Percentiles rank a stretch among this genome's conserved stretches.
phyloP scores from a whole-genome alignment of 2,329 filamentous ascomycete species.

The Penicillium sp. region DNA sequence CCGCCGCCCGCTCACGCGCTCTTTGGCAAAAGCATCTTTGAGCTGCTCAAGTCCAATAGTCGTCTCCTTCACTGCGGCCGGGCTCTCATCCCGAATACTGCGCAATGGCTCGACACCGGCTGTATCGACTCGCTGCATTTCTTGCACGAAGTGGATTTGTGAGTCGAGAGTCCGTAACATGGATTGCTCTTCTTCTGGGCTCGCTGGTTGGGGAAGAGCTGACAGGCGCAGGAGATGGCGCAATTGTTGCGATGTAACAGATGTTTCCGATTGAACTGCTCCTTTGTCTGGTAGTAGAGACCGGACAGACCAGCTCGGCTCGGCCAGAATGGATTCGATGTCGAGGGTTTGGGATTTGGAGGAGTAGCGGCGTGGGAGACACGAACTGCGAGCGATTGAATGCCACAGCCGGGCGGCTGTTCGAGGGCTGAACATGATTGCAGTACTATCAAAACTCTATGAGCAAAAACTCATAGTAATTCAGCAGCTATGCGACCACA shows the following conservation, averaged over 20 bases:
- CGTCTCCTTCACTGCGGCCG: conserved; percentile 40
- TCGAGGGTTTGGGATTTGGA: conserved; percentile 26
- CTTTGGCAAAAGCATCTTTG: conserved; percentile 40
- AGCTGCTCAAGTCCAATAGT: conserved; percentile 43
- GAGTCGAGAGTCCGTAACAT: conserved; percentile 76
- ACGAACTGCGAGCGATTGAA: conserved; percentile 11
- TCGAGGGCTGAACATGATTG: conserved; percentile 18
- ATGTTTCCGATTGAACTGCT: conserved; percentile 28
- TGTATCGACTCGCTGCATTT: conserved; percentile 79
- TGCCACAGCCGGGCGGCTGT: conserved; percentile 17
- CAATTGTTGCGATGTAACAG: conserved; percentile 67
- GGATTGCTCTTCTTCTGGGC: conserved; percentile 61
- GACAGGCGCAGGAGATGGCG: conserved; percentile 86
- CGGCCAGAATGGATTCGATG: conserved; percentile 58
- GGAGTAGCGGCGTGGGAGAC: conserved; percentile 24
- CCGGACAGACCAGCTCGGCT: conserved; percentile 80
- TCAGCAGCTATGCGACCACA: not conserved
- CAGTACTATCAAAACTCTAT: not conserved
- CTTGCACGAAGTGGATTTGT: conserved; percentile 87
- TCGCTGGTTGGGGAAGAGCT: conserved; percentile 73
- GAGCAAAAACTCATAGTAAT: not conserved
- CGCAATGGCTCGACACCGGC: conserved; percentile 70
- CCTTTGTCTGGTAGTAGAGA: conserved; percentile 64
- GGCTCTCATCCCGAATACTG: conserved; percentile 73
- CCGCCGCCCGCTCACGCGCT: conserved; percentile 44